Percentiles rank a stretch among this genome's conserved stretches.
phyloP scores from a whole-genome alignment of 768 basidiomycete species.

The Auricularia sp. region DNA sequence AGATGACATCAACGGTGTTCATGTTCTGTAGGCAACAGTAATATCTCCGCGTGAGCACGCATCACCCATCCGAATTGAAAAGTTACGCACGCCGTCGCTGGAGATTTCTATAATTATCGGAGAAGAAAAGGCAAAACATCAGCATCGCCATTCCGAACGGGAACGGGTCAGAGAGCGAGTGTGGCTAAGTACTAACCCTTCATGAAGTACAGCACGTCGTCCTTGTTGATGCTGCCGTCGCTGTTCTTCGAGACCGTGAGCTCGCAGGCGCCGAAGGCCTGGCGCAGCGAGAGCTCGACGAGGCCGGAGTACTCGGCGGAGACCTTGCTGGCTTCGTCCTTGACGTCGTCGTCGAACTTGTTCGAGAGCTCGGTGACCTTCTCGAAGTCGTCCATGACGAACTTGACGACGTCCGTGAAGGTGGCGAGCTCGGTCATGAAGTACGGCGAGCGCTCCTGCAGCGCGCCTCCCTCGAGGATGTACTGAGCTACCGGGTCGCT shows the following conservation, averaged over 20 bases:
- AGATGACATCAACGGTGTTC: conserved; percentile 7
- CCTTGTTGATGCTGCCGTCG: conserved; percentile 11
- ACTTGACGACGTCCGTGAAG: neutral
- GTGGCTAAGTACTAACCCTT: conserved; percentile 1
- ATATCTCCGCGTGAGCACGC: neutral
- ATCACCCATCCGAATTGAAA: neutral
- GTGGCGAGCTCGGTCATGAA: neutral
- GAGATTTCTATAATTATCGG: neutral
- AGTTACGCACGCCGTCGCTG: neutral
- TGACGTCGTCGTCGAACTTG: conserved; percentile 16
- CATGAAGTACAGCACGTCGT: conserved; percentile 18
- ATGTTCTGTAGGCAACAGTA: neutral
- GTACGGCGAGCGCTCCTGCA: conserved; percentile 2
- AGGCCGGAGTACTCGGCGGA: conserved; percentile 16
- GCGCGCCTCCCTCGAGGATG: neutral
- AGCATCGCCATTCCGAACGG: no score
- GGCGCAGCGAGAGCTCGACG: conserved; percentile 17
- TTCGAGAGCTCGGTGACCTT: conserved; percentile 12
- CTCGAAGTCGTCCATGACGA: conserved; percentile 10
- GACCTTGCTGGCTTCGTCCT: conserved; percentile 12
- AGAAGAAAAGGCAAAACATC: no score
- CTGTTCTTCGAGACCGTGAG: conserved; percentile 15
- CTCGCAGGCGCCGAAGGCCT: conserved; percentile 17
- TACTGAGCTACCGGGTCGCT: conserved; percentile 2
- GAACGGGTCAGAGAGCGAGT: no score